phyloP scores from a whole-genome alignment of 345 rosid species.

The Leavenworthia alabamica region DNA sequence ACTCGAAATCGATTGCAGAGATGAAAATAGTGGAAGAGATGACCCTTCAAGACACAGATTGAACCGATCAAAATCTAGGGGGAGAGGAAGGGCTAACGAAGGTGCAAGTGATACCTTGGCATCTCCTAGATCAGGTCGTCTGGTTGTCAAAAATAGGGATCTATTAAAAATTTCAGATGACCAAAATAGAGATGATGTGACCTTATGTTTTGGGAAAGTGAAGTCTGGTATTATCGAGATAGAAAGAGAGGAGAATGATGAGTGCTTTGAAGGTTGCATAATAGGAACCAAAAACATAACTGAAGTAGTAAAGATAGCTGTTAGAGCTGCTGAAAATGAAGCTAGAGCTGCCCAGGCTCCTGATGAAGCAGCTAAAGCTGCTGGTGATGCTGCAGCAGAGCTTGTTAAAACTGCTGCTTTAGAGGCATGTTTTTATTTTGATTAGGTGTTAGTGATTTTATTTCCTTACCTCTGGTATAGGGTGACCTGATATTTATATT shows the following conservation, averaged over 20 bases:
- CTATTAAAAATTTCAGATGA: too few relatives aligned
- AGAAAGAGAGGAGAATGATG: conserved; percentile 69
- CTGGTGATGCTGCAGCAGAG: conserved; percentile 92
- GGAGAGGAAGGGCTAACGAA: conserved; percentile 64
- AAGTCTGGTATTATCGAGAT: conserved; percentile 36
- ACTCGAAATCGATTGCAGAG: conserved; percentile 45
- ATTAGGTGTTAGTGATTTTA: conserved; percentile 7
- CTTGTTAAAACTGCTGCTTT: conserved; percentile 86
- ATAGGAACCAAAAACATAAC: conserved; percentile 74
- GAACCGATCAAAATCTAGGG: conserved; percentile 55
- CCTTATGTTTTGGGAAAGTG: conserved; percentile 36
- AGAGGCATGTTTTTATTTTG: conserved; percentile 44
- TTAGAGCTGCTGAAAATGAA: conserved; percentile 92
- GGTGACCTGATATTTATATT: neutral
- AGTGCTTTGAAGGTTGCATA: conserved; percentile 68
- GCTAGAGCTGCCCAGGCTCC: conserved; percentile 87
- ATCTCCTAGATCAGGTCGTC: conserved; percentile 71
- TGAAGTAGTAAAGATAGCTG: conserved; percentile 72
- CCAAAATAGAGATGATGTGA: too few relatives aligned
- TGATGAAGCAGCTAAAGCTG: conserved; percentile 82
- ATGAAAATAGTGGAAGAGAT: conserved; percentile 73
- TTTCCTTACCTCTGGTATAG: neutral
- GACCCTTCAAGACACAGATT: conserved; percentile 60
- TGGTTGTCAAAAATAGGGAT: too few relatives aligned
- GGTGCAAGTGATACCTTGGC: conserved; percentile 43